Evolutionary conservation across 148 eudicot genomes (phyloP).

Genomic region (Chenopodium album): DNA sequence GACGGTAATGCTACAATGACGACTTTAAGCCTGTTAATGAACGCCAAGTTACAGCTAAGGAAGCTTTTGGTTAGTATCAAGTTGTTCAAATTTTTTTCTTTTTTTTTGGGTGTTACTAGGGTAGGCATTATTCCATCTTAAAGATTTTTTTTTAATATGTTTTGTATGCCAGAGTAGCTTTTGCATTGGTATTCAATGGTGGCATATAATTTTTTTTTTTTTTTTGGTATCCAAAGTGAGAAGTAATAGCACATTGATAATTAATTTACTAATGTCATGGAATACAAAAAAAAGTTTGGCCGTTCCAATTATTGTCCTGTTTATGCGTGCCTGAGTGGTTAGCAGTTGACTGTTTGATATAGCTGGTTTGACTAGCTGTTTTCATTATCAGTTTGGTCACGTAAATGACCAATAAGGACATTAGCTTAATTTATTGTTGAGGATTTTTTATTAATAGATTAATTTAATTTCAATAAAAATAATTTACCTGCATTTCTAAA

Average conservation of each 20-base stretch:
- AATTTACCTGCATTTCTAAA: too few species aligned
- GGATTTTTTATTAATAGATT: too few species aligned
- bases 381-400: too few species aligned
- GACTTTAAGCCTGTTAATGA: constrained; percentile 49
- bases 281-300: not conserved
- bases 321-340: too few species aligned
- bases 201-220: not conserved
- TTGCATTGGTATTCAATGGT: not conserved
- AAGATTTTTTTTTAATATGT: too few species aligned
- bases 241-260: not conserved
- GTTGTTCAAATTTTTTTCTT: not conserved
- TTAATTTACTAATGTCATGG: not conserved
- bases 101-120: not conserved
- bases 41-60: constrained; percentile 66
- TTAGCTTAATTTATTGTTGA: too few species aligned
- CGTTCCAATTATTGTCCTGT: too few species aligned
- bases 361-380: too few species aligned
- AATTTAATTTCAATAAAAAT: too few species aligned
- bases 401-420: too few species aligned
- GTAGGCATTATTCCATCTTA: not conserved
- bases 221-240: not conserved
- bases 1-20: constrained; percentile 33
- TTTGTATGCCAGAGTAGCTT: not conserved
- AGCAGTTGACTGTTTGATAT: too few species aligned
- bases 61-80: constrained; percentile 70